phyloP scores from a whole-genome alignment of 2,329 filamentous ascomycete species.

The Colletotrichum gloeosporioides region DNA sequence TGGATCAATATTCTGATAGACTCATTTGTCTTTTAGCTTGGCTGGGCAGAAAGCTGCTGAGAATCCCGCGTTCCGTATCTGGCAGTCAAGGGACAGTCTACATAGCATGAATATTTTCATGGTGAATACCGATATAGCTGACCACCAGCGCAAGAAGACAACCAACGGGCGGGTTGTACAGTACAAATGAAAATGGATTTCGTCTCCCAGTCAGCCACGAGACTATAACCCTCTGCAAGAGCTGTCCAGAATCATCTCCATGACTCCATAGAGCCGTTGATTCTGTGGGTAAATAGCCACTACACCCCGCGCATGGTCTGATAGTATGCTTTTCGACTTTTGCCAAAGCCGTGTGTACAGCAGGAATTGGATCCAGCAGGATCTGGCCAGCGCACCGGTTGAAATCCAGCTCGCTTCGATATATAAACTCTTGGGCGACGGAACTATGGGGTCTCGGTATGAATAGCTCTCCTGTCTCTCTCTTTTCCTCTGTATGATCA shows the following conservation, averaged over 20 bases:
- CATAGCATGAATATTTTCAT: accelerated
- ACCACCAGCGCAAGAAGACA: accelerated
- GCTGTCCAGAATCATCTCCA: background rate
- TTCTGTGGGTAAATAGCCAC: accelerated
- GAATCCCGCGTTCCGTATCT: too few relatives aligned
- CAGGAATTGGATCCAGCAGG: background rate
- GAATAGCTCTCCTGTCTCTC: background rate
- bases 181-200: background rate
- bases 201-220: background rate
- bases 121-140: background rate
- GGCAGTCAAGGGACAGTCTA: accelerated
- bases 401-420: accelerated
- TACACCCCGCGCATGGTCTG: accelerated
- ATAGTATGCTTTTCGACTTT: accelerated
- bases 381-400: background rate
- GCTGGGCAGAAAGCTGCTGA: background rate
- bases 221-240: background rate
- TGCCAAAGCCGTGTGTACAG: background rate
- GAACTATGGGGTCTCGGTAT: background rate
- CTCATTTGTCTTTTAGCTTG: background rate
- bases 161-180: background rate
- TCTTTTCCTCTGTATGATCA: background rate
- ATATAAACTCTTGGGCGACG: background rate
- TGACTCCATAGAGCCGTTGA: background rate
- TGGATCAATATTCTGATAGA: background rate